These are phyloP conservation scores for Sarocladium strictum DNA, from an alignment of 2,329 filamentous ascomycete species.

Conservation along the genomic window DNA sequence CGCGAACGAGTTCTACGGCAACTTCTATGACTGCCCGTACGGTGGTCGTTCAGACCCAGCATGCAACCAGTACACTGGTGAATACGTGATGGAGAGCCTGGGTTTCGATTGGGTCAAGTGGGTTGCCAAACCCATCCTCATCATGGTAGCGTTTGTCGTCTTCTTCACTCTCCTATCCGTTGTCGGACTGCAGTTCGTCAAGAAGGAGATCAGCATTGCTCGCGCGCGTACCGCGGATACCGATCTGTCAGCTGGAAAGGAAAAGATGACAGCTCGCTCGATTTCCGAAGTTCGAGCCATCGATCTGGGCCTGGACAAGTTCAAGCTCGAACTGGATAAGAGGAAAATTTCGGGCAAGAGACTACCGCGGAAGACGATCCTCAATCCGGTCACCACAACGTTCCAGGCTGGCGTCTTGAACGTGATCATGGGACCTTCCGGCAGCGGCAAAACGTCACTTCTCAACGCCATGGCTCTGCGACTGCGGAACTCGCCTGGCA, in stretches of 20 bases:
- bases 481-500: constrained; percentile 55
- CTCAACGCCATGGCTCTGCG: constrained; percentile 68
- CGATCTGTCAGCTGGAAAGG: constrained; percentile 64
- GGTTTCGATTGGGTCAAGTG: constrained; percentile 59
- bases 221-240: constrained; percentile 52
- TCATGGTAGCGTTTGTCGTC: constrained; percentile 54
- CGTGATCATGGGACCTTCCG: constrained; percentile 75
- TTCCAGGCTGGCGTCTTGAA: constrained; percentile 67
- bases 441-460: constrained; percentile 69
- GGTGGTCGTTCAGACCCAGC: constrained; percentile 57
- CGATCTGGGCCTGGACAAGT: constrained; percentile 58
- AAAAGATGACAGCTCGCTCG: constrained; percentile 55
- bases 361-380: constrained; percentile 50
- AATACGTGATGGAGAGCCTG: constrained; percentile 62
- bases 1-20: constrained; percentile 66
- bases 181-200: constrained; percentile 57
- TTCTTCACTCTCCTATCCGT: constrained; percentile 58
- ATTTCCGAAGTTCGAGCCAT: constrained; percentile 51
- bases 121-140: constrained; percentile 60
- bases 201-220: constrained; percentile 64
- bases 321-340: constrained; percentile 60
- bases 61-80: constrained; percentile 63
- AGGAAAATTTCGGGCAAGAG: constrained; percentile 45
- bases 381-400: constrained; percentile 59
- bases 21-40: constrained; percentile 67